Base-by-base conservation (phyloP, 208 protist species). In the Leishmania turanica region DNA sequence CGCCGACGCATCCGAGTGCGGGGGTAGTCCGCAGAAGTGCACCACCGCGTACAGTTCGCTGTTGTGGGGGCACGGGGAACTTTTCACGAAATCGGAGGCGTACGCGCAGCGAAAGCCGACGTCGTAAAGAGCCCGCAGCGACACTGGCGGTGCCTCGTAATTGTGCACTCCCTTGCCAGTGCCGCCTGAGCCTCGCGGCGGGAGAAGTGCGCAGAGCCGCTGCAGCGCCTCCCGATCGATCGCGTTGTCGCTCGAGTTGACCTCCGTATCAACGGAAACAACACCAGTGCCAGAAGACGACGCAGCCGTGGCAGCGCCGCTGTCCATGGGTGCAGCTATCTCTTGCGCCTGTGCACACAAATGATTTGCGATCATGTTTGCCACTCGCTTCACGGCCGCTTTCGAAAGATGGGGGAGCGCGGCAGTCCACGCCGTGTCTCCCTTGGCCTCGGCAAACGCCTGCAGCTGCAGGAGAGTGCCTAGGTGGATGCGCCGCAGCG, bases 401-500 rank as follows among this genome's bases (percentile, higher is more conserved):
- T 87, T 87, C 1, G 89, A 49, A 56, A 92, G 77, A 31, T 87
- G 85, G 3, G 88, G 86, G 31, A 77, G 75, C 37, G 64, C 60
- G 34, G 81, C 65, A 37, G 77, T 34, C 90, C 91, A 95, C 58
- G 70, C 79, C 31, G 82, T 77, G 15, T 89, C 90, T 24, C 65
- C 58, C n/a, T 76, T 66, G 4, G 49, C 65, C 31, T 60, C 34
- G 7, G 84, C 81, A 13, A 73, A 27, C 4, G n/a, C n/a, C 49
- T 84, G 78, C 40, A 91, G 62, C 66, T 83, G 62, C 54, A 88
- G 65, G 19, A 89, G 85, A 27, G 72, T 79, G 40, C 74, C 78
- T 4, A 97, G 84, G 81, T 90, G 85, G 4, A 97, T 65, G 51
- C 94, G 89, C 34, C 92, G 90, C 65, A 96, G 85, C 1, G 81